Conservation (phyloP, 495 filamentous ascomycete genomes). For the Trichodelitschia bisporula region DNA sequence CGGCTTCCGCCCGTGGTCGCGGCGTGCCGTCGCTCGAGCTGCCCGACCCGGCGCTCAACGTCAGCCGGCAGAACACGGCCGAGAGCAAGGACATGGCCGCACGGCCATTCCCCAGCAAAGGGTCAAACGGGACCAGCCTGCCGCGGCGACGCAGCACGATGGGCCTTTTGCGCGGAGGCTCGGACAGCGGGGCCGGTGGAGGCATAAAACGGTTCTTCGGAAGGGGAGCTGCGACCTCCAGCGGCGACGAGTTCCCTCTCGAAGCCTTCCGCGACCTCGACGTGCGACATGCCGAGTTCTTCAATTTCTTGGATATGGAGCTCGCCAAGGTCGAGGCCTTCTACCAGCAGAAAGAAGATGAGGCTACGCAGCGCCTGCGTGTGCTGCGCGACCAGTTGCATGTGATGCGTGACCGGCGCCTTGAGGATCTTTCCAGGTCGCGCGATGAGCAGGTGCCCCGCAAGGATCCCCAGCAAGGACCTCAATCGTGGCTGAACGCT, state of each 20-base stretch:
- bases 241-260: slow-evolving; percentile 13
- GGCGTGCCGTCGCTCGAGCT: slow-evolving; percentile 33
- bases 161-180: slow-evolving; percentile 15
- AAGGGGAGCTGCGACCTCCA: too few relatives aligned
- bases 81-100: slow-evolving; percentile 5
- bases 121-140: too few relatives aligned
- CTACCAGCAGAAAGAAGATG: slow-evolving; percentile 59
- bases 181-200: slow-evolving; percentile 6
- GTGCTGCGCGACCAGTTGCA: slow-evolving; percentile 59
- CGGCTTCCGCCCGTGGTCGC: slow-evolving; percentile 8
- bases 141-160: background rate
- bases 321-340: slow-evolving; percentile 70
- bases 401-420: slow-evolving; percentile 59
- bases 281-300: slow-evolving; percentile 49
- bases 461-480: background rate
- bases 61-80: slow-evolving; percentile 8
- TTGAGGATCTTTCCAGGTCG: slow-evolving; percentile 33
- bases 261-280: slow-evolving; percentile 28
- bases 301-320: slow-evolving; percentile 50
- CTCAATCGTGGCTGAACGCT: slow-evolving; percentile 8
- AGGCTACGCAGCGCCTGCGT: slow-evolving; percentile 44
- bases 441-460: slow-evolving; percentile 5
- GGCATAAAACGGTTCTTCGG: too few relatives aligned
- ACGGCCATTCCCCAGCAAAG: slow-evolving; percentile 2
- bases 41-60: slow-evolving; percentile 47